Percentiles rank a stretch among this genome's conserved stretches.
phyloP scores from a whole-genome alignment of 2,329 filamentous ascomycete genomes.

The Claviceps sp. region DNA sequence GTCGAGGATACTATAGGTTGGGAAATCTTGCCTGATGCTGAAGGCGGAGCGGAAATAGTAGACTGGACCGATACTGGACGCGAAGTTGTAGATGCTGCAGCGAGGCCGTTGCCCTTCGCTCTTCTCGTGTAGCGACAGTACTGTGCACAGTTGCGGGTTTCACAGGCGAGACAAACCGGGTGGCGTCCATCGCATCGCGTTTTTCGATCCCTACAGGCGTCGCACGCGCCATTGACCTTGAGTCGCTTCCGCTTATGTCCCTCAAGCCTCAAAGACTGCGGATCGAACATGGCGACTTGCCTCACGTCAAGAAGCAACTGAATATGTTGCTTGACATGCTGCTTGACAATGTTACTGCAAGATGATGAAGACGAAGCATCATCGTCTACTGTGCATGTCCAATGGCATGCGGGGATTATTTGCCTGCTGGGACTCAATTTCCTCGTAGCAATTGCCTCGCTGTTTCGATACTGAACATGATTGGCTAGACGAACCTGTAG shows the following conservation, averaged over 20 bases:
- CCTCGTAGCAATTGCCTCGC: too few species aligned
- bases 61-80: not conserved
- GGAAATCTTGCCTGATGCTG: not conserved
- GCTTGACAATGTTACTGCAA: not conserved
- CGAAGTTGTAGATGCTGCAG: not conserved
- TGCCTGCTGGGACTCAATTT: too few species aligned
- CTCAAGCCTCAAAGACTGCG: not conserved
- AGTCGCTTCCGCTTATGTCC: constrained; percentile 1
- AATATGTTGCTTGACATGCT: not conserved
- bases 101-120: not conserved
- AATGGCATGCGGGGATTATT: not conserved
- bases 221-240: constrained; percentile 3
- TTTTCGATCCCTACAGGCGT: constrained; percentile 2
- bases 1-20: not conserved
- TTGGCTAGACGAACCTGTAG: too few species aligned
- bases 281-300: not conserved
- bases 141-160: constrained; percentile 1
- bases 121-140: constrained; percentile 1
- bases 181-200: constrained; percentile 2
- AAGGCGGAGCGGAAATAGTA: not conserved
- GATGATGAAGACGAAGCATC: not conserved
- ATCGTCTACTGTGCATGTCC: not conserved
- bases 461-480: too few species aligned
- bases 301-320: not conserved
- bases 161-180: constrained; percentile 1